phyloP scores from a whole-genome alignment of 495 filamentous ascomycete species.

The Podospora australis region DNA sequence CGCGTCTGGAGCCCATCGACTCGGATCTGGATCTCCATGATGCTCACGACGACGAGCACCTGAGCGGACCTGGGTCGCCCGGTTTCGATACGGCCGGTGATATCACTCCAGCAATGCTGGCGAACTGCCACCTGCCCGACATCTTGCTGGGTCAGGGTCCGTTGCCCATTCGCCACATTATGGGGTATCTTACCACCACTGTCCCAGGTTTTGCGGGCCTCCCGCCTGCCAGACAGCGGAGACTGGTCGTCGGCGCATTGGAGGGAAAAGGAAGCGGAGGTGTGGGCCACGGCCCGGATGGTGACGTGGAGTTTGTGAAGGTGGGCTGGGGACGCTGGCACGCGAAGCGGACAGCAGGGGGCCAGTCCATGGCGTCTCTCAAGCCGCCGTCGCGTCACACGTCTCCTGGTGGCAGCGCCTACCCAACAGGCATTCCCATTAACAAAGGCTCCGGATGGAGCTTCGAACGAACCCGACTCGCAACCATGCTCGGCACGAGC shows the following conservation, averaged over 20 bases:
- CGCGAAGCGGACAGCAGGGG: slow-evolving; percentile 64
- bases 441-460: slow-evolving; percentile 44
- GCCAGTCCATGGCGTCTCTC: slow-evolving; percentile 32
- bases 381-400: slow-evolving; percentile 38
- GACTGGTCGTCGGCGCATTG: slow-evolving; percentile 77
- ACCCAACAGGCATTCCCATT: slow-evolving; percentile 62
- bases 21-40: slow-evolving; percentile 85
- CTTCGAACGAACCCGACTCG: slow-evolving; percentile 40
- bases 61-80: slow-evolving; percentile 41
- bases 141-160: slow-evolving; percentile 87
- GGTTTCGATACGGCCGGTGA: slow-evolving; percentile 66
- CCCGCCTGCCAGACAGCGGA: slow-evolving; percentile 82
- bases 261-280: slow-evolving; percentile 64
- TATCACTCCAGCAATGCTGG: slow-evolving; percentile 81
- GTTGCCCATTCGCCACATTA: slow-evolving; percentile 88
- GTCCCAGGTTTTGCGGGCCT: slow-evolving; percentile 91
- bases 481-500: slow-evolving; percentile 47
- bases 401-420: slow-evolving; percentile 45
- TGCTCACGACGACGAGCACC: slow-evolving; percentile 49
- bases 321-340: slow-evolving; percentile 97
- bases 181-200: slow-evolving; percentile 84
- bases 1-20: slow-evolving; percentile 63
- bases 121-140: slow-evolving; percentile 84
- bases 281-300: slow-evolving; percentile 58
- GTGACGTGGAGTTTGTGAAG: slow-evolving; percentile 88